Base-by-base conservation (phyloP, 306 rosid species). In the Corylus americana region DNA sequence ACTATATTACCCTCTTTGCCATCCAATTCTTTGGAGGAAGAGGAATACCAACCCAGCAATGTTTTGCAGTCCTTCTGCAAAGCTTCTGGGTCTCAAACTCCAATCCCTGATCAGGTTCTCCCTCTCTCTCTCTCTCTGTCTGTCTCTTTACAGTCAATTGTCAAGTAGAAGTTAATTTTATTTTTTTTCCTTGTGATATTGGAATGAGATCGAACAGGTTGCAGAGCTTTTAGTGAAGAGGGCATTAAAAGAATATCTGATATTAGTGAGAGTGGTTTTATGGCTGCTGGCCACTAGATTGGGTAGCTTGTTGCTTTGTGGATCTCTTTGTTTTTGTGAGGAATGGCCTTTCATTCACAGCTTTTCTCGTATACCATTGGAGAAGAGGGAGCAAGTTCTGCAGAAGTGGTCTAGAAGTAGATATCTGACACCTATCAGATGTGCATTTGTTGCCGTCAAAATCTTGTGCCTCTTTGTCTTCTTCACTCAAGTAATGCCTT, bases 261-360 rank as follows among this genome's bases (percentile, higher is more conserved):
- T 88, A 35, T 20, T 90, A 1, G 63, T 87, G 64, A 84, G 93
- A 80, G 45, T 85, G 54, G 48, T 93, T 49, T 80, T 95, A 17
- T 88, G 88, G 93, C 7, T 90, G 76, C 76, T 91, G 44, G 73
- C 85, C 2, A 91, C 91, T 25, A 85, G 85, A 76, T 3, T 90
- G 72, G 98, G 98, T 1, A 89, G 91, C 22, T 83, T 93, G 1
- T 57, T 96, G 82, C 85, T 96, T 0, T 93, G 93, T 79, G 96
- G 98, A 8, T 84, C 84, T 67, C 88, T 89, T 6, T 86, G 93
- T 77, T 37, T 89, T 0, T 70, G 62, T 53, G 47, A 55, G 14
- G 78, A 80, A 55, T 93, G 98, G 98, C 97, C 99, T 8, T 93
- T 85, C 82, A 74, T 91, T 72, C 18, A 71, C 81, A 85, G 45